phyloP scores from a whole-genome alignment of 2,329 filamentous ascomycete genomes.

The Fusarium buxicola region DNA sequence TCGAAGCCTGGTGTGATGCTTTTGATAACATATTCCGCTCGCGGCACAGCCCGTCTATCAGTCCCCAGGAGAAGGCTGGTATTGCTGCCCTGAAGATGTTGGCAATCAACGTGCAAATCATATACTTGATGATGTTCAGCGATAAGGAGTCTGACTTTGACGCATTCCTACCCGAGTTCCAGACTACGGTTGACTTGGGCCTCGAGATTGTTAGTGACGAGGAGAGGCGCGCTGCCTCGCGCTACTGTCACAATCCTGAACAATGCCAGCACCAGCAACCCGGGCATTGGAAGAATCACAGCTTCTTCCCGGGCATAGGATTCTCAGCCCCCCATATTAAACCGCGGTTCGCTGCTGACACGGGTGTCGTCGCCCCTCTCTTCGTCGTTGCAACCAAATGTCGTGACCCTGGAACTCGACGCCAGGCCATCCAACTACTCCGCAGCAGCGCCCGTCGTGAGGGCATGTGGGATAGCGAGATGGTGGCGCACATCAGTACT shows the following conservation, averaged over 20 bases:
- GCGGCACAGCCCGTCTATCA: conserved; percentile 61
- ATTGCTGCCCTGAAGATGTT: conserved; percentile 73
- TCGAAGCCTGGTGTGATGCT: conserved; percentile 66
- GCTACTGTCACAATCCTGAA: conserved; percentile 57
- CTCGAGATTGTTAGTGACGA: conserved; percentile 70
- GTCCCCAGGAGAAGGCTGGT: conserved; percentile 67
- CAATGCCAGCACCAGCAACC: conserved; percentile 56
- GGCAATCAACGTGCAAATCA: conserved; percentile 67
- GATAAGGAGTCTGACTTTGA: conserved; percentile 70
- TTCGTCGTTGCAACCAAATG: conserved; percentile 76
- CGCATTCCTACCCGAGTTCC: conserved; percentile 63
- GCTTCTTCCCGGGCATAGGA: conserved; percentile 55
- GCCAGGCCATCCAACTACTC: conserved; percentile 71
- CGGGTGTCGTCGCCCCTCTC: conserved; percentile 73
- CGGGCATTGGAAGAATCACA: conserved; percentile 23
- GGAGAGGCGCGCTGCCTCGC: conserved; percentile 62
- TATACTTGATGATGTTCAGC: conserved; percentile 71
- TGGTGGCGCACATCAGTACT: conserved; percentile 65
- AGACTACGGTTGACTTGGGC: conserved; percentile 67
- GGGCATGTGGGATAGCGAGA: conserved; percentile 76
- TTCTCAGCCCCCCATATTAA: conserved; percentile 65
- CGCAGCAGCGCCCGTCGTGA: conserved; percentile 70
- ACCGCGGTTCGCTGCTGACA: conserved; percentile 71
- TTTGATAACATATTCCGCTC: conserved; percentile 66
- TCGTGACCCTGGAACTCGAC: conserved; percentile 65